phyloP scores from a whole-genome alignment of 441 rosid genomes.

The Arabidopsis hybrid region DNA sequence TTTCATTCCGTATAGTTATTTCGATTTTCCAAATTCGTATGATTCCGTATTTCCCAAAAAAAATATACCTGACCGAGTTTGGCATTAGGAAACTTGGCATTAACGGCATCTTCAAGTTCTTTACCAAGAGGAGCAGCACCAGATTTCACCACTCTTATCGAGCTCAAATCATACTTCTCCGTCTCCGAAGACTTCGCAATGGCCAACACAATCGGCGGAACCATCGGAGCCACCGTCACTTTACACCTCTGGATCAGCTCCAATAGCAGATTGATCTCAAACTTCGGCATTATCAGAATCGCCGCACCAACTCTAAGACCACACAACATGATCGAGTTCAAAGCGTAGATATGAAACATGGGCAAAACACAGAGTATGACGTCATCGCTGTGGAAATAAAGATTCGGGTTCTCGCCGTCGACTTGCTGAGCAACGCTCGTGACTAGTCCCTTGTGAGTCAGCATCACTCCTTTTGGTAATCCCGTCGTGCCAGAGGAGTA shows the following conservation, averaged over 20 bases:
- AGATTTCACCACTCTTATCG: constrained; percentile 56
- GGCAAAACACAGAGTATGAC: constrained; percentile 61
- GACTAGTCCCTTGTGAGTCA: constrained; percentile 59
- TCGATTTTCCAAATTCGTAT: no score
- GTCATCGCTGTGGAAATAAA: constrained; percentile 53
- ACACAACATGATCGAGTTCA: constrained; percentile 59
- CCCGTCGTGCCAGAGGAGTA: constrained; percentile 72
- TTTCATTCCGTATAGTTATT: background rate
- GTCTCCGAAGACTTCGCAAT: constrained; percentile 56
- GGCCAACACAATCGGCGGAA: constrained; percentile 61
- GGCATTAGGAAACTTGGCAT: constrained; percentile 60
- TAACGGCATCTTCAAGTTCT: constrained; percentile 63
- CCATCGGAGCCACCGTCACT: constrained; percentile 61
- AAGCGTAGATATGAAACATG: constrained; percentile 59
- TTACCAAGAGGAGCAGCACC: constrained; percentile 70
- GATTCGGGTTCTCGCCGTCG: constrained; percentile 68
- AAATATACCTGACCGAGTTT: constrained; percentile 57
- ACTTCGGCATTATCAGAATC: constrained; percentile 61
- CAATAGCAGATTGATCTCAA: constrained; percentile 50
- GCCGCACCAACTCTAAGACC: constrained; percentile 65
- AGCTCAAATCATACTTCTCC: constrained; percentile 55
- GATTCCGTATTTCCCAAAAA: background rate
- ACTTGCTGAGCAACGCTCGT: constrained; percentile 69
- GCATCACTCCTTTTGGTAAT: constrained; percentile 67
- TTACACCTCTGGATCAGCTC: constrained; percentile 53